Evolutionary conservation across 1,284 basidiomycete species (phyloP), one percentile per base, ranked within the genome.

Genomic region (Puccinia brachypodii): DNA sequence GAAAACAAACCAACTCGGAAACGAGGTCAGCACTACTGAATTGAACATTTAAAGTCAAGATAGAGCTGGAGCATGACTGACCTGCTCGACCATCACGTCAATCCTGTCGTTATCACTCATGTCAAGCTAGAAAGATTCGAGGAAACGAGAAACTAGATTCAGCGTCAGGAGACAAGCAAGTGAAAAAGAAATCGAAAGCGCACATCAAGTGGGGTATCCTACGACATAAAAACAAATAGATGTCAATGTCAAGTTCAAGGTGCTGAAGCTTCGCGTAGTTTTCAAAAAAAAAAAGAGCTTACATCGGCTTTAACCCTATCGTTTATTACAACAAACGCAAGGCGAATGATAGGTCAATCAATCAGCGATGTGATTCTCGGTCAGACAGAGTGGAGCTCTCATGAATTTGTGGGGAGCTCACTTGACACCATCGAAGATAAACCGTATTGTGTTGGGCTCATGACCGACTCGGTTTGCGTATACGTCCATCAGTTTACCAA

Each of bases 401-500:
- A 19, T 66, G 38, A n/a, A n/a, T n/a, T n/a, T n/a, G n/a, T n/a
- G n/a, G 9, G n/a, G 28, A 6, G 58, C 74, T 73, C 44, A 81
- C 79, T 53, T 62, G 16, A 44, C 44, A 66, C 79, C 79, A 74
- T 81, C 79, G 66, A 64, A 81, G 40, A 81, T 74, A 53, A 81
- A 81, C 42, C 79, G 68, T 25, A 81, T 71, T 73, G 71, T 44
- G 38, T 33, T 50, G 11, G 58, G 58, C 9, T 64, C 42, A 36
- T 81, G 69, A 16, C 79, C 79, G n/a, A 60, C 94, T 86, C 96
- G 95, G 86, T 90, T 91, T 77, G 95, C 95, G 88, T 98, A 98
- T 33, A 95, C 95, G 84, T 91, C 92, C 88, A 96, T 92, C 36
- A 98, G 90, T 89, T 98, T 98, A 89, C 92, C 93, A 83, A 97